Conservation (phyloP, 331 rosid genomes). For the Stylosanthes scabra region DNA sequence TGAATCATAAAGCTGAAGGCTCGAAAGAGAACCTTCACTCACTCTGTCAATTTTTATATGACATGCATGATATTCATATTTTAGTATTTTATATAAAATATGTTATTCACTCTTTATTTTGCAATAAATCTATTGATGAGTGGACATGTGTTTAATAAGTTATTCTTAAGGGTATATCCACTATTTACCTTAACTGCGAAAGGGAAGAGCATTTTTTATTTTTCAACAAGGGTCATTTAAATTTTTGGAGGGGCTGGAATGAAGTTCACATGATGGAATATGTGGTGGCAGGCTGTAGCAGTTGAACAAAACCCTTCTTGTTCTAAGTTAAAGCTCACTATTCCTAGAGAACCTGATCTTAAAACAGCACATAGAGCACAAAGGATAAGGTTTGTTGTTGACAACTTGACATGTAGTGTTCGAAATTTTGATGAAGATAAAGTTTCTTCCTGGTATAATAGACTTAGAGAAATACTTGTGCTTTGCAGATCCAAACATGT, state of each 20-base stretch:
- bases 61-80: slow-evolving; percentile 7
- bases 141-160: slow-evolving; percentile 9
- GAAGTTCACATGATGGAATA: slow-evolving; percentile 32
- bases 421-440: slow-evolving; percentile 33
- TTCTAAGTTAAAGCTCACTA: slow-evolving; percentile 75
- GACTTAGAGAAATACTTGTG: slow-evolving; percentile 34
- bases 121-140: neutral
- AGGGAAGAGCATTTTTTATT: slow-evolving; percentile 17
- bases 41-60: slow-evolving; percentile 11
- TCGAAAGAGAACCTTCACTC: slow-evolving; percentile 31
- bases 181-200: slow-evolving; percentile 20
- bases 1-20: slow-evolving; percentile 22
- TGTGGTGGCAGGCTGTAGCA: slow-evolving; percentile 61
- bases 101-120: slow-evolving; percentile 10
- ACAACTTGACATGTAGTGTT: slow-evolving; percentile 20
- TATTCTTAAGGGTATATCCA: slow-evolving; percentile 14
- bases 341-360: slow-evolving; percentile 93
- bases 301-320: slow-evolving; percentile 52
- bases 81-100: neutral
- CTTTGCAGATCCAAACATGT: slow-evolving; percentile 65
- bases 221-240: slow-evolving; percentile 8
- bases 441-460: slow-evolving; percentile 14
- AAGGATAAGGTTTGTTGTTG: slow-evolving; percentile 70
- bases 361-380: slow-evolving; percentile 88
- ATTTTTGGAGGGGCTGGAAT: slow-evolving; percentile 21